Percentiles rank a stretch among this genome's conserved stretches.
These are phyloP conservation scores for Termitomyces sp. DNA, from an alignment of 768 basidiomycete genomes.

Conservation along the genomic window DNA sequence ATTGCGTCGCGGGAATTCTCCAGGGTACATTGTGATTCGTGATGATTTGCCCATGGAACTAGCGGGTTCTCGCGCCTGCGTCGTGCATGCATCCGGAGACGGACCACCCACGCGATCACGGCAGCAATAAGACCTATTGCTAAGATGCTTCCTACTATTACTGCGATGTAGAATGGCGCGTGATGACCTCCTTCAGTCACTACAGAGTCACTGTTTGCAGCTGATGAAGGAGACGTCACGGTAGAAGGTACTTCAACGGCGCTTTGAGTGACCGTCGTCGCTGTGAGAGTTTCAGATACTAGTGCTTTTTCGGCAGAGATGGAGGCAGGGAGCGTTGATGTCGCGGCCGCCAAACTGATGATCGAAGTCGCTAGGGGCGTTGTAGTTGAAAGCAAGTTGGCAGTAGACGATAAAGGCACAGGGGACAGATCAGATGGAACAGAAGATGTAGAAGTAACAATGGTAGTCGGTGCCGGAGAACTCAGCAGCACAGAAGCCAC, in stretches of 20 bases:
- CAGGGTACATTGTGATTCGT: slow-evolving; percentile 17
- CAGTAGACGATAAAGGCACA: neutral
- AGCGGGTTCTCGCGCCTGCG: slow-evolving; percentile 27
- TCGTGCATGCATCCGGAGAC: slow-evolving; percentile 30
- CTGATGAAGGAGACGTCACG: slow-evolving; percentile 6
- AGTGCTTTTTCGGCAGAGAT: neutral
- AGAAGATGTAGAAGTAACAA: neutral
- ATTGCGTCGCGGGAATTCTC: slow-evolving; percentile 16
- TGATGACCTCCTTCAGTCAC: slow-evolving; percentile 15
- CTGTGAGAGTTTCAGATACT: neutral
- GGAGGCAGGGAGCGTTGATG: neutral
- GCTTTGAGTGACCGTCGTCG: slow-evolving; percentile 4
- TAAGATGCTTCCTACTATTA: slow-evolving; percentile 42
- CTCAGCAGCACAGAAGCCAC: neutral
- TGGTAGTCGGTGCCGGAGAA: neutral
- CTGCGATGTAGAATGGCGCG: slow-evolving; percentile 43
- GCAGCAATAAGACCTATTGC: slow-evolving; percentile 39
- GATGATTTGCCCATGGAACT: slow-evolving; percentile 29
- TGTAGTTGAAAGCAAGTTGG: neutral
- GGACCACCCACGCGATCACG: slow-evolving; percentile 44
- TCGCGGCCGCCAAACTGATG: neutral
- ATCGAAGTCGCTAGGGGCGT: neutral
- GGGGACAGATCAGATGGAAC: neutral
- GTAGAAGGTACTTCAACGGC: slow-evolving; percentile 1
- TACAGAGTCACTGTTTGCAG: neutral